Base-by-base conservation (phyloP, 345 rosid genomes). In the Salix udensis region DNA sequence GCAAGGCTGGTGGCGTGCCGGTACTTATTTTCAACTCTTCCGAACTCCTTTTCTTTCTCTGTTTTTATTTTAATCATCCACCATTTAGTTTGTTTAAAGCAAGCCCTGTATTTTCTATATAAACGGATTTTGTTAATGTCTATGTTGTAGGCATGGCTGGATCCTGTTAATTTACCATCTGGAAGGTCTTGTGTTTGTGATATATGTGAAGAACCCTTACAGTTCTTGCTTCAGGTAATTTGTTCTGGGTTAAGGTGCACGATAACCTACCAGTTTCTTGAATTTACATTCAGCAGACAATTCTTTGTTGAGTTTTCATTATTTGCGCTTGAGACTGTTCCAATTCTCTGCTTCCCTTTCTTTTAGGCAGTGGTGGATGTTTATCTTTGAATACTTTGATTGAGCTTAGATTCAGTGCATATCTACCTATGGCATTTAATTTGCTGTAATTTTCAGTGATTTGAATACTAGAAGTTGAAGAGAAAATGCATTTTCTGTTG, bases 1-100 rank as follows among this genome's bases (percentile, higher is more conserved):
- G 89, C 88, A 89, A 91, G 85, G 93, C 98, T 50, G 98, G 96
- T 67, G 97, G 96, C 76, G 78, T 85, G 24, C 98, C 99, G 80
- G 98, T 93, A 88, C 0, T 6, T 28, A 5, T 40, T 34, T 55
- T 28, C 19, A 23, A 26, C 46, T 28, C 36, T 66, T 58, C 12
- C 30, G 31, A 3, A 24, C 37, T 72, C 37, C 21, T 11, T 44
- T 23, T 28, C 52, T 26, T 5, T 42, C 1, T 44, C 37, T 26
- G 4, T 10, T 42, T 42, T 11, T 42, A 42, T 42, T 19, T 23
- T 5, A 30, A 15, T 64, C 44, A 18, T 39, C 21, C 74, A 64
- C 46, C 62, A 19, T 7, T 67, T 74, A 71, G 36, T 34, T 61
- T 70, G 4, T 78, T 48, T 19, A 24, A 9, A 36, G 37, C 48